Conservation (phyloP, 140 eudicot species). For the Cichorium intybus region DNA sequence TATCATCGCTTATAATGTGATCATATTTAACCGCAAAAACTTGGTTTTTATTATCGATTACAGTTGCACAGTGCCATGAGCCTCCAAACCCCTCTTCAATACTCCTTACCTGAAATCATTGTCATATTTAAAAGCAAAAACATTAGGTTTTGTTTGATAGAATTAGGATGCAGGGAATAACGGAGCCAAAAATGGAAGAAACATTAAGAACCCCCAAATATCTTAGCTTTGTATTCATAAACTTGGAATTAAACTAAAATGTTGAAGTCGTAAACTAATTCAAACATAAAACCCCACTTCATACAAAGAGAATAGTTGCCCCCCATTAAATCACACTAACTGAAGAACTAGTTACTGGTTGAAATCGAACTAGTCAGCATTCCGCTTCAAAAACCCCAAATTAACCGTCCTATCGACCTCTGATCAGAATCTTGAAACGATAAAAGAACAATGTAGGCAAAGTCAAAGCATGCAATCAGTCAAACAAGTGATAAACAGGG, state of each 20-base stretch:
- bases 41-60: conserved; percentile 30
- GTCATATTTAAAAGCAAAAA: conserved; percentile 8
- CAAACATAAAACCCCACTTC: conserved; percentile 12
- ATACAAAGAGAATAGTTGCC: neutral
- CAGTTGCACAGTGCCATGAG: conserved; percentile 69
- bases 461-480: conserved; percentile 33
- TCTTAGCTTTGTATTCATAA: neutral
- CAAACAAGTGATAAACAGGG: conserved; percentile 19
- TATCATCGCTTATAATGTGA: conserved; percentile 39
- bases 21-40: conserved; percentile 46
- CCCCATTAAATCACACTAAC: conserved; percentile 6
- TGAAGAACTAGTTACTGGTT: neutral
- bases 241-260: neutral
- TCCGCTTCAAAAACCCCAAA: conserved; percentile 15
- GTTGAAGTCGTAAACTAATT: neutral
- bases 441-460: conserved; percentile 28
- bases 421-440: conserved; percentile 1
- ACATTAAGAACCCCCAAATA: conserved; percentile 25
- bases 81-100: conserved; percentile 77
- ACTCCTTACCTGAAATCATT: conserved; percentile 59
- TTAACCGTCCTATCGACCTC: conserved; percentile 13
- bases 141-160: neutral
- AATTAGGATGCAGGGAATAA: conserved; percentile 9
- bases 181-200: conserved; percentile 1
- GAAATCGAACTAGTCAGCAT: neutral